A percentile compares a stretch with the other conserved stretches of the same genome.
phyloP scores from a whole-genome alignment of 352 stramenopile genomes.

The Pilasporangium apinafurcum region DNA sequence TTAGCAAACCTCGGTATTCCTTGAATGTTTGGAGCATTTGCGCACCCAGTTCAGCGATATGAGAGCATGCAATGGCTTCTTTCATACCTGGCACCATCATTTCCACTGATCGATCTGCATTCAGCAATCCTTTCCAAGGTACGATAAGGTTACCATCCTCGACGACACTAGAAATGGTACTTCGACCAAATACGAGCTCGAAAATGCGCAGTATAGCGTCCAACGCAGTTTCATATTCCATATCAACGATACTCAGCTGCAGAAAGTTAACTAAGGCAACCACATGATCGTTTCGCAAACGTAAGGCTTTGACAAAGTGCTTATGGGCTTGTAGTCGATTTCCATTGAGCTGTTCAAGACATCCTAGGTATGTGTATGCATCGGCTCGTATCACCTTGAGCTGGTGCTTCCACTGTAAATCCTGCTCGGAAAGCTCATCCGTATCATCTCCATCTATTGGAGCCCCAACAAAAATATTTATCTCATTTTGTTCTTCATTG shows the following conservation, averaged over 20 bases:
- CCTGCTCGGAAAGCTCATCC: conserved; percentile 2
- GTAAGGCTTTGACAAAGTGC: conserved; percentile 21
- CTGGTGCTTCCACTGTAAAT: conserved; percentile 20
- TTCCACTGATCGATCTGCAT: conserved; percentile 13
- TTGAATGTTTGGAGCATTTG: conserved; percentile 24
- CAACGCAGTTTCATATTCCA: conserved; percentile 32
- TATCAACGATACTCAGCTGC: conserved; percentile 21
- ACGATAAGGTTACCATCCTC: too few species aligned
- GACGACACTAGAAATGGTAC: background rate
- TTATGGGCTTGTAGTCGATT: conserved; percentile 12
- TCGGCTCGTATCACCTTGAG: conserved; percentile 31
- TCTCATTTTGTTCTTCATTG: background rate
- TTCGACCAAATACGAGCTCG: conserved; percentile 10
- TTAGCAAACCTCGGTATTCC: conserved; percentile 32
- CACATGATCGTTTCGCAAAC: conserved; percentile 25
- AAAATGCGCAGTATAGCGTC: conserved; percentile 24
- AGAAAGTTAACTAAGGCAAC: conserved; percentile 41
- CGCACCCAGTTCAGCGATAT: conserved; percentile 3
- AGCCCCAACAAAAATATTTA: too few species aligned
- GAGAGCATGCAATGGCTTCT: background rate
- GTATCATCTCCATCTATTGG: conserved; percentile 13
- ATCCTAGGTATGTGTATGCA: conserved; percentile 24
- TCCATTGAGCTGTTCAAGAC: conserved; percentile 28
- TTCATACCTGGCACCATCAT: conserved; percentile 15
- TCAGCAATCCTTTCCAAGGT: conserved; percentile 18